phyloP scores from a whole-genome alignment of 345 rosid genomes.

The Hevea brasiliensis region DNA sequence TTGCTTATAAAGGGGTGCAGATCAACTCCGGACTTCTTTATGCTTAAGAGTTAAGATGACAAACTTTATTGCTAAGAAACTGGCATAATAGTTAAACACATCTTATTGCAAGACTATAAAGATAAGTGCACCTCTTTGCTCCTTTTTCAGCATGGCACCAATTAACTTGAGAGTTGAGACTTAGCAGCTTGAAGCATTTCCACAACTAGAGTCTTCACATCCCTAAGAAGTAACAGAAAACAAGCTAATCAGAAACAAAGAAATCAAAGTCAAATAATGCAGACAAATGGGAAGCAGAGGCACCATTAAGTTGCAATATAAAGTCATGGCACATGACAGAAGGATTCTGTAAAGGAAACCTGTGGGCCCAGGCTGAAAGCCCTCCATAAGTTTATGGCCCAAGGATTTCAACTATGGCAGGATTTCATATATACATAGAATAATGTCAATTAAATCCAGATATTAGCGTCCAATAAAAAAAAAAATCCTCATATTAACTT shows the following conservation, averaged over 20 bases:
- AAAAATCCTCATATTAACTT: background rate
- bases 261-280: background rate
- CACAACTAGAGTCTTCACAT: constrained; percentile 79
- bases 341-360: background rate
- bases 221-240: constrained; percentile 49
- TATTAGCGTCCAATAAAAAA: background rate
- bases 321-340: background rate
- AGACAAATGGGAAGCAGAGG: background rate
- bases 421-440: background rate
- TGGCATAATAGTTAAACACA: background rate
- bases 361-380: background rate
- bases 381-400: background rate
- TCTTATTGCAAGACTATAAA: background rate
- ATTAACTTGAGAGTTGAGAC: constrained; percentile 30
- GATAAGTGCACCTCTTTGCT: constrained; percentile 12
- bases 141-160: constrained; percentile 21
- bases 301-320: background rate
- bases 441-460: background rate
- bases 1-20: background rate
- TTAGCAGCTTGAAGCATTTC: constrained; percentile 88
- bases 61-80: background rate
- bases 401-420: background rate
- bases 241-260: constrained; percentile 3
- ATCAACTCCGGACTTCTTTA: background rate
- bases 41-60: background rate